phyloP scores from a whole-genome alignment of 163 green algal species.

The Chlamydomonas reinhardtii region DNA sequence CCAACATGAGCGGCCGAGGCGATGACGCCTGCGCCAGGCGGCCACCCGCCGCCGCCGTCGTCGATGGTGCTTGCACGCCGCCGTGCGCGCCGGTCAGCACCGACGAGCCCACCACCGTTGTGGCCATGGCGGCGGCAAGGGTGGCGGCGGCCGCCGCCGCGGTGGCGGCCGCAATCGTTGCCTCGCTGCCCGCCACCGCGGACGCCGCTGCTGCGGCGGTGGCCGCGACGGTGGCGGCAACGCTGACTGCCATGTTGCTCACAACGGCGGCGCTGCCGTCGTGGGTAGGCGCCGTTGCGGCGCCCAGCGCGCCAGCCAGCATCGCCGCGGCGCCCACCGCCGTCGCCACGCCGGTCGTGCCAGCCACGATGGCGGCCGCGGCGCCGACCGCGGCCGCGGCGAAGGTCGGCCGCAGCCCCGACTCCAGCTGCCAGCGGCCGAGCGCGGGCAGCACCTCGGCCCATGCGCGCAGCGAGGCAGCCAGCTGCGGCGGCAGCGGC shows the following conservation, averaged over 20 bases:
- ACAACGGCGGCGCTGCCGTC: conserved; percentile 9
- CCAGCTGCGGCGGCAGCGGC: no score
- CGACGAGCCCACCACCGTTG: not conserved
- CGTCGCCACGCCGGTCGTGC: not conserved
- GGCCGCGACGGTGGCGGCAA: conserved; percentile 18
- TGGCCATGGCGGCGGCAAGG: not conserved
- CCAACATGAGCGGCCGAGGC: no score
- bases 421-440: not conserved
- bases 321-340: conserved; percentile 4
- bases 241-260: not conserved
- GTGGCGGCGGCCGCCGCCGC: not conserved
- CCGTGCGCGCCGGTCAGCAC: not conserved
- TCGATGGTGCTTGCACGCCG: no score
- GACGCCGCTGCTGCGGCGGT: not conserved
- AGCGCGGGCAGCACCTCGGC: no score
- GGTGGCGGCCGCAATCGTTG: not conserved
- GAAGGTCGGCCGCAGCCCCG: conserved; percentile 19
- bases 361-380: not conserved
- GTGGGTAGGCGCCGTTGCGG: not conserved
- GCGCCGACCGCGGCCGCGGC: conserved; percentile 26
- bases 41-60: no score
- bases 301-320: not conserved
- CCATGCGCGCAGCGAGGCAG: no score
- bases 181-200: conserved; percentile 7
- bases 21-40: no score